A percentile compares a stretch with the other conserved stretches of the same genome.
These are phyloP conservation scores for Globisporangium echinulatum DNA, from an alignment of 352 stramenopile species.

Conservation along the genomic window DNA sequence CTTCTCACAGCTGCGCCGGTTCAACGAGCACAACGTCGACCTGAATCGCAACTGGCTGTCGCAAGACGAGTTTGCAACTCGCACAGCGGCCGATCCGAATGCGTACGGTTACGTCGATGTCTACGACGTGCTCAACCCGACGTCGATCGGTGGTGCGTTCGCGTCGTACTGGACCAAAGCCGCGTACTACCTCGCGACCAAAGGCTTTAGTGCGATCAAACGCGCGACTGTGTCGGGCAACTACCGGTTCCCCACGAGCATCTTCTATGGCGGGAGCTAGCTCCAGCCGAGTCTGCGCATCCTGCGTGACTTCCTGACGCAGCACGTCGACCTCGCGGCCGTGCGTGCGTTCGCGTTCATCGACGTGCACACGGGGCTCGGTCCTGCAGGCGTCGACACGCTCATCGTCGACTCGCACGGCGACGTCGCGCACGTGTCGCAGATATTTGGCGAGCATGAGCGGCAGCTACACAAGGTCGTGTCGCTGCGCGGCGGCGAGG, in stretches of 20 bases:
- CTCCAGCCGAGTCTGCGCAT: constrained; percentile 61
- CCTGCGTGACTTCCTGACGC: constrained; percentile 54
- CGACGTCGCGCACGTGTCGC: background rate
- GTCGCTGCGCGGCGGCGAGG: constrained; percentile 12
- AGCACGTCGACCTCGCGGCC: constrained; percentile 35
- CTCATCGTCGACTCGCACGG: constrained; percentile 28
- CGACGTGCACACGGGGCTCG: constrained; percentile 93
- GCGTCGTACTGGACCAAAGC: constrained; percentile 50
- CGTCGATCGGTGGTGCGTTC: constrained; percentile 1
- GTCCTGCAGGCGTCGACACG: constrained; percentile 52
- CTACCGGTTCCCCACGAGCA: constrained; percentile 76
- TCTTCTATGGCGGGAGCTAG: constrained; percentile 84
- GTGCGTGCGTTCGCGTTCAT: constrained; percentile 65
- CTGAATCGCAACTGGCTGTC: constrained; percentile 90
- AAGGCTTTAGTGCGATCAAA: constrained; percentile 65
- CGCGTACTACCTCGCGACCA: constrained; percentile 22
- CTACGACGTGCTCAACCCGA: constrained; percentile 63
- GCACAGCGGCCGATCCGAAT: constrained; percentile 62
- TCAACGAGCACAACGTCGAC: constrained; percentile 94
- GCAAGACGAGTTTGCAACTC: constrained; percentile 35
- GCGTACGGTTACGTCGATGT: constrained; percentile 72
- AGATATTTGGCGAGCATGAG: constrained; percentile 21
- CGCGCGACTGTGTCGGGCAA: constrained; percentile 82
- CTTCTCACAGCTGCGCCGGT: constrained; percentile 82
- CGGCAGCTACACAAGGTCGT: background rate